A percentile compares a stretch with the other conserved stretches of the same genome.
Evolutionary conservation across 495 filamentous ascomycete genomes (phyloP).

Genomic region (Penicillium coprophilum): DNA sequence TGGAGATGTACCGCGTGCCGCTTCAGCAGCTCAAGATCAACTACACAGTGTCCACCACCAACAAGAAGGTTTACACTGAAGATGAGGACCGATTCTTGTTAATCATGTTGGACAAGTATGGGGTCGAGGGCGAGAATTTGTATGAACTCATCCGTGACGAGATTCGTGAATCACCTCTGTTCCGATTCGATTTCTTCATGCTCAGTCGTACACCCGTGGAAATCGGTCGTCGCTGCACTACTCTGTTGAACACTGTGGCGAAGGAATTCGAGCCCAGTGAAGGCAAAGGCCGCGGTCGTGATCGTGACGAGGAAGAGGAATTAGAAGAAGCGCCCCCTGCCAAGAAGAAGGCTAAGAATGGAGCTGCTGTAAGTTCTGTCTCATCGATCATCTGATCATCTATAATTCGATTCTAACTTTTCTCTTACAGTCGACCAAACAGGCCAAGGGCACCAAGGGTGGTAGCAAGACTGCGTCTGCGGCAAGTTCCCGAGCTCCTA

Average conservation of each 20-base stretch:
- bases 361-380: constrained; percentile 58
- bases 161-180: constrained; percentile 90
- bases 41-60: constrained; percentile 97
- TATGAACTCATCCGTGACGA: constrained; percentile 87
- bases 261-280: constrained; percentile 86
- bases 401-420: constrained; percentile 15
- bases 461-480: constrained; percentile 52
- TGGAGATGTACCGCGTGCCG: constrained; percentile 92
- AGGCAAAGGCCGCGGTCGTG: constrained; percentile 70
- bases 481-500: constrained; percentile 56
- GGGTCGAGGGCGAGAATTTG: constrained; percentile 79
- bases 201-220: constrained; percentile 90
- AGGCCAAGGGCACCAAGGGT: constrained; percentile 58
- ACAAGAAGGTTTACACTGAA: constrained; percentile 99
- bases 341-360: constrained; percentile 90
- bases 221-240: constrained; percentile 87
- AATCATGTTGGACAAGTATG: constrained; percentile 87
- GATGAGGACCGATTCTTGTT: constrained; percentile 97
- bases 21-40: constrained; percentile 97
- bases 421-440: constrained; percentile 52
- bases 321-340: constrained; percentile 79
- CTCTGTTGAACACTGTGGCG: constrained; percentile 87
- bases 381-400: constrained; percentile 4
- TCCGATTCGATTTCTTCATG: constrained; percentile 99
- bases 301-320: constrained; percentile 69